These are phyloP conservation scores for Periconia sp. DNA, from an alignment of 2,329 filamentous ascomycete species.

Conservation along the genomic window DNA sequence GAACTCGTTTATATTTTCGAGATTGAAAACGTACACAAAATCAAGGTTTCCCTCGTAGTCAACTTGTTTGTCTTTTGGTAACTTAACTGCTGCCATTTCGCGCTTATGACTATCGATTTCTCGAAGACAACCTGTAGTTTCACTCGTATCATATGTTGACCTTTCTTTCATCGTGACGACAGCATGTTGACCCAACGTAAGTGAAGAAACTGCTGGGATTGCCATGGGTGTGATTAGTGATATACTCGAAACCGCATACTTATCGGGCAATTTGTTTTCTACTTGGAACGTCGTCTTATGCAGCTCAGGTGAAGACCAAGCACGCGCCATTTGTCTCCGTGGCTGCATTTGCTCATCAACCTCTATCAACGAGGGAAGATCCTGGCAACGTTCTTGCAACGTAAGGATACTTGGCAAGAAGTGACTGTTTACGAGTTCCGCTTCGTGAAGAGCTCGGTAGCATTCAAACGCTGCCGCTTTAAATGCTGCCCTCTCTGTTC, in stretches of 20 bases:
- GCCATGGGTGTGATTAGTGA: conserved; percentile 4
- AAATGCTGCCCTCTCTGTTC: conserved; percentile 2
- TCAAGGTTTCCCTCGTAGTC: neutral
- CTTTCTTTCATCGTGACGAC: neutral
- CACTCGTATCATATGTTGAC: neutral
- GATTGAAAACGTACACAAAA: conserved; percentile 1
- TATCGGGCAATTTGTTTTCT: neutral
- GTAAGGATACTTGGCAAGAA: conserved; percentile 1
- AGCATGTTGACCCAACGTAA: neutral
- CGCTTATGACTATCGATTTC: neutral
- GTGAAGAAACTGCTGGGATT: neutral
- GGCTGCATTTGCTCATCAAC: conserved; percentile 4
- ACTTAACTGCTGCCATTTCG: neutral
- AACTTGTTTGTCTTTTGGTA: neutral
- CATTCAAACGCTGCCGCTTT: conserved; percentile 1
- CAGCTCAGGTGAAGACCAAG: conserved; percentile 2
- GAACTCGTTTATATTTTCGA: conserved; percentile 1
- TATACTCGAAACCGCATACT: neutral
- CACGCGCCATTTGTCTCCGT: conserved; percentile 1
- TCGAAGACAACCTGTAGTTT: neutral
- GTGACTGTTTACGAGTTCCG: neutral
- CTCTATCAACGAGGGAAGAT: conserved; percentile 2
- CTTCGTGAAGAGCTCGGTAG: conserved; percentile 3
- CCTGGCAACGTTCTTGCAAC: neutral
- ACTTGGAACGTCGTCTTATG: conserved; percentile 1